phyloP scores from a whole-genome alignment of 441 rosid species.

The Flueggea neowawraea region DNA sequence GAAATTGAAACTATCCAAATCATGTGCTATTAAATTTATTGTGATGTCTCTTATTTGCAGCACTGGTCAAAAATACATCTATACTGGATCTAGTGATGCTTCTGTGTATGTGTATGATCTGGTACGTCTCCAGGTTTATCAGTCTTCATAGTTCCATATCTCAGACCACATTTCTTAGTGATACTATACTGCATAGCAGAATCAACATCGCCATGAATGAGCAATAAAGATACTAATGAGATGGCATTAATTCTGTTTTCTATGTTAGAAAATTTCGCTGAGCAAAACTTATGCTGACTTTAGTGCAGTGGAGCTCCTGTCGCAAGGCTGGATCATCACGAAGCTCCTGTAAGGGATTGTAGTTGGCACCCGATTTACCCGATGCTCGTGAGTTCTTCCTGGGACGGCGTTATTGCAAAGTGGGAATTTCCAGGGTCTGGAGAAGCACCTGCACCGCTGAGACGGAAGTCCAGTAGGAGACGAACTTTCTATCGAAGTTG shows the following conservation, averaged over 20 bases:
- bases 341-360: conserved; percentile 72
- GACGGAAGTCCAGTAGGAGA: neutral
- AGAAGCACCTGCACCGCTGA: conserved; percentile 14
- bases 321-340: conserved; percentile 46
- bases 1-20: too few relatives aligned
- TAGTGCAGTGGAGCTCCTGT: conserved; percentile 70
- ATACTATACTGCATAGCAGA: too few relatives aligned
- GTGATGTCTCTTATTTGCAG: conserved; percentile 30
- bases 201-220: too few relatives aligned
- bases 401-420: conserved; percentile 69
- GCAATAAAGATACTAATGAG: too few relatives aligned
- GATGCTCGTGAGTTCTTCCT: conserved; percentile 68
- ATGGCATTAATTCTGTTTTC: too few relatives aligned
- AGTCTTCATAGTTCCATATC: too few relatives aligned
- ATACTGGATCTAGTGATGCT: conserved; percentile 54
- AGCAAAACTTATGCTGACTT: neutral
- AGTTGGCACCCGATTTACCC: conserved; percentile 89
- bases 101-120: conserved; percentile 53
- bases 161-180: too few relatives aligned
- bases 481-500: neutral
- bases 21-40: too few relatives aligned
- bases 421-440: conserved; percentile 68
- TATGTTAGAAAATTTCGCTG: neutral
- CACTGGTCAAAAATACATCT: conserved; percentile 68
- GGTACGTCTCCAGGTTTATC: conserved; percentile 24